A percentile compares a stretch with the other conserved stretches of the same genome.
Evolutionary conservation across 345 rosid species (phyloP).

Genomic region (Eucalyptus regnans): DNA sequence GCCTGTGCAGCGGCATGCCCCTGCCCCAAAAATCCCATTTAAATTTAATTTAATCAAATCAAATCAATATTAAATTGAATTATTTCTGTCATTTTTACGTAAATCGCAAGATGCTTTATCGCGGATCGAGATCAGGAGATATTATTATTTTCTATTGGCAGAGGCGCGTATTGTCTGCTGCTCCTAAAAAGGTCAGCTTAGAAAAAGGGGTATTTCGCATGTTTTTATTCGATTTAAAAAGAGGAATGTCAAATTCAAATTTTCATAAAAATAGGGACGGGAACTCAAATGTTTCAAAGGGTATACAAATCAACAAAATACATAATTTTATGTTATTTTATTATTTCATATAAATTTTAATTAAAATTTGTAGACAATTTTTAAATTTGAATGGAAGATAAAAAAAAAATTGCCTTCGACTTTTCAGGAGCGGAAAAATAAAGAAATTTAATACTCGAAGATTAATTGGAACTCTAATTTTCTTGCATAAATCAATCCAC

Average conservation of each 20-base stretch:
- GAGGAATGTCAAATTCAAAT: neutral
- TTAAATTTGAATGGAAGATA: neutral
- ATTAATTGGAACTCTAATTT: neutral
- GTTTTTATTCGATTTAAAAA: neutral
- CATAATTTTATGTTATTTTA: neutral
- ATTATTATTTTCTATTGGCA: neutral
- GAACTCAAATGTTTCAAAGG: neutral
- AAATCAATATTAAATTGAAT: neutral
- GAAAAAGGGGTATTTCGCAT: neutral
- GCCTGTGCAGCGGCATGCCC: constrained; percentile 40
- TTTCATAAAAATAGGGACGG: neutral
- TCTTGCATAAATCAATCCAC: neutral
- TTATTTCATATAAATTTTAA: neutral
- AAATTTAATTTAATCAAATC: neutral
- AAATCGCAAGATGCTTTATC: neutral
- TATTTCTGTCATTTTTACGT: neutral
- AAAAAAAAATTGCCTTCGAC: neutral
- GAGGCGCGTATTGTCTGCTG: neutral
- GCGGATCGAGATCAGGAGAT: neutral
- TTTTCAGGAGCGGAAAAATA: neutral
- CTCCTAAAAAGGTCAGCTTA: neutral
- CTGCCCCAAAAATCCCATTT: neutral
- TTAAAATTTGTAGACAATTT: neutral
- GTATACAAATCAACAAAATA: neutral
- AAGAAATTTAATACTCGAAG: neutral